A percentile compares a stretch with the other conserved stretches of the same genome.
Conservation (phyloP, 139 green algal species). For the Chlorella sp. region DNA sequence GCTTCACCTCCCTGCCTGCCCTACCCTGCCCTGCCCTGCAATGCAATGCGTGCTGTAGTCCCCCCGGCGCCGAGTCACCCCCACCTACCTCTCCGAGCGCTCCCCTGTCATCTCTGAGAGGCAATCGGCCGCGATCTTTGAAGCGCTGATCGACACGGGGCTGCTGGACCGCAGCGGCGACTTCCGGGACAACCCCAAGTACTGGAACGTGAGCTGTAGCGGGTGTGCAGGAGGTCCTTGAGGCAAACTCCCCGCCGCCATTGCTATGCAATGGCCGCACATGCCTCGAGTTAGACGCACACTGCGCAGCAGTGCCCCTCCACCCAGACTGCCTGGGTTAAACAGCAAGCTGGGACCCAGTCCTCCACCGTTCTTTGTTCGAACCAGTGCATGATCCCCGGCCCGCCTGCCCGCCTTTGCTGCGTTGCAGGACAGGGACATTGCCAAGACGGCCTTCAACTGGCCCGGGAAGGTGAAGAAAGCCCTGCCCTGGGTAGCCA, state of each 20-base stretch:
- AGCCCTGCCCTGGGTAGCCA: not conserved
- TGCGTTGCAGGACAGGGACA: not conserved
- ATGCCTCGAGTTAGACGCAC: no score
- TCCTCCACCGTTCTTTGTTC: no score
- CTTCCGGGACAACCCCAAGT: not conserved
- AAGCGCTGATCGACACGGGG: not conserved
- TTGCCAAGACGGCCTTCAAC: not conserved
- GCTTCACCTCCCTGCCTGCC: not conserved
- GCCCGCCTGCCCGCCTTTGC: not conserved
- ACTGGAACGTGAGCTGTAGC: not conserved
- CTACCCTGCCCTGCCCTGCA: not conserved
- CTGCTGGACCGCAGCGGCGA: not conserved
- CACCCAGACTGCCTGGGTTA: no score
- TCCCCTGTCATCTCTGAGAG: conserved; percentile 4
- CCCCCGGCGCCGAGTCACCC: not conserved
- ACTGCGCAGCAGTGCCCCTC: no score
- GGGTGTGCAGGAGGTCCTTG: no score
- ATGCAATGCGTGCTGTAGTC: not conserved
- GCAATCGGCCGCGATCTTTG: not conserved
- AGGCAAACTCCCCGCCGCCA: no score
- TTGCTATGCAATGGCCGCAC: no score
- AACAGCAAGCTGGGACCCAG: no score
- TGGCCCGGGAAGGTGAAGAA: not conserved
- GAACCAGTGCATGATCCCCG: no score
- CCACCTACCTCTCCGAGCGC: conserved; percentile 25